These are phyloP conservation scores for Cornus controversa DNA, from an alignment of 148 eudicot genomes.

Conservation along the genomic window DNA sequence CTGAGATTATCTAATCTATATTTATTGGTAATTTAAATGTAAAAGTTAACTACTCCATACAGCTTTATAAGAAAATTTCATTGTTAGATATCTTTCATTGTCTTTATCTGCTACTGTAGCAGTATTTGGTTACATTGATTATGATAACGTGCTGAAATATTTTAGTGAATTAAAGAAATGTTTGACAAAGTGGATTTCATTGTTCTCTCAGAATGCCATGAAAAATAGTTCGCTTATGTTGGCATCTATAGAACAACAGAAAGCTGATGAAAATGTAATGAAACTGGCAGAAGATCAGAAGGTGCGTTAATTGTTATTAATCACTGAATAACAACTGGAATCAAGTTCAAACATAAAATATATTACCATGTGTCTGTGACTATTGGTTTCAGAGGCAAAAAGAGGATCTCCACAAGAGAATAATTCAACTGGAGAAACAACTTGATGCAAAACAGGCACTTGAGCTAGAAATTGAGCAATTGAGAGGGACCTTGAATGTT, in stretches of 20 bases:
- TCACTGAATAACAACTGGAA: neutral
- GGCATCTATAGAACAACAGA: slow-evolving; percentile 67
- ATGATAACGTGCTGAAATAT: neutral
- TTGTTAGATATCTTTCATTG: neutral
- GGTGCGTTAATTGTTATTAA: slow-evolving; percentile 30
- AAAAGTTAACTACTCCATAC: too few species aligned
- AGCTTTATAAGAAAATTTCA: too few species aligned
- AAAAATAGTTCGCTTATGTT: slow-evolving; percentile 62
- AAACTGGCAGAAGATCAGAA: slow-evolving; percentile 84
- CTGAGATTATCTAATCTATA: too few species aligned
- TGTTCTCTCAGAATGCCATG: slow-evolving; percentile 53
- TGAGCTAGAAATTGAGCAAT: slow-evolving; percentile 75
- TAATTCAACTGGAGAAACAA: slow-evolving; percentile 69
- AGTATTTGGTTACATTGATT: neutral
- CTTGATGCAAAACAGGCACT: slow-evolving; percentile 84
- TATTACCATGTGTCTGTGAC: neutral
- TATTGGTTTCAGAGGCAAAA: slow-evolving; percentile 62
- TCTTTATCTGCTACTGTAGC: neutral
- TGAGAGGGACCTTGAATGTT: slow-evolving; percentile 69
- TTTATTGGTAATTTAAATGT: too few species aligned
- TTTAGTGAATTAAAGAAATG: neutral
- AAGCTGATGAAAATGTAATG: slow-evolving; percentile 75
- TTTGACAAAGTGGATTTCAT: slow-evolving; percentile 18
- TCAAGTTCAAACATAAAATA: neutral
- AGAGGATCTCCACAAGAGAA: slow-evolving; percentile 66